These are phyloP conservation scores for Beta macrorhiza DNA, from an alignment of 179 eudicot genomes.

Conservation along the genomic window DNA sequence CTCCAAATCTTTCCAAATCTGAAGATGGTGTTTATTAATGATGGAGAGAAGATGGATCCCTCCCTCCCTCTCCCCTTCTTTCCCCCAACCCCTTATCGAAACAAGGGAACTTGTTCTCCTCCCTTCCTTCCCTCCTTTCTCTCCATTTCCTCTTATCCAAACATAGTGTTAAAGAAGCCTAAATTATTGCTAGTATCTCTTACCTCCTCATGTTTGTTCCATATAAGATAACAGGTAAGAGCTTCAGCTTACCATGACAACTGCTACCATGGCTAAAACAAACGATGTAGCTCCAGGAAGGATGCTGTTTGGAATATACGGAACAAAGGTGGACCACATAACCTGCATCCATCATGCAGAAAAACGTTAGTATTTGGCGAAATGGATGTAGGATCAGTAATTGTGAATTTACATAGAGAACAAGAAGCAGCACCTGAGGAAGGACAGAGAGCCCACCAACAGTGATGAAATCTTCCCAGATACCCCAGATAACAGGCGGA, in stretches of 20 bases:
- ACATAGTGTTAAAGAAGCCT: not conserved
- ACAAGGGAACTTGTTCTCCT: no score
- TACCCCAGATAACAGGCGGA: conserved; percentile 55
- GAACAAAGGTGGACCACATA: conserved; percentile 97
- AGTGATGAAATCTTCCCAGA: conserved; percentile 94
- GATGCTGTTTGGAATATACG: conserved; percentile 73
- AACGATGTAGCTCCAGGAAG: conserved; percentile 73
- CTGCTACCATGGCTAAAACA: conserved; percentile 53
- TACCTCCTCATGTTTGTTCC: not conserved
- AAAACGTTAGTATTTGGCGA: not conserved
- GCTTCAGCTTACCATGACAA: conserved; percentile 63
- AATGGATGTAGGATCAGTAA: not conserved
- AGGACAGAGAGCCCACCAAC: conserved; percentile 87
- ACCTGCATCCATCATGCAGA: conserved; percentile 45
- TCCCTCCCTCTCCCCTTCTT: no score
- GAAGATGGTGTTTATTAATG: no score
- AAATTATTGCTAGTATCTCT: not conserved
- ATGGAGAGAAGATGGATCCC: no score
- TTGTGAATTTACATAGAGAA: not conserved
- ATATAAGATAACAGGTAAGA: not conserved
- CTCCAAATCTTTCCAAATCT: no score
- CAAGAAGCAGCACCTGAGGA: conserved; percentile 60
- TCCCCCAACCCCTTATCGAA: no score
- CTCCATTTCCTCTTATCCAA: no score
- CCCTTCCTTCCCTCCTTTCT: no score